phyloP scores from a whole-genome alignment of 345 rosid species.

The Capsella bursapastoris region DNA sequence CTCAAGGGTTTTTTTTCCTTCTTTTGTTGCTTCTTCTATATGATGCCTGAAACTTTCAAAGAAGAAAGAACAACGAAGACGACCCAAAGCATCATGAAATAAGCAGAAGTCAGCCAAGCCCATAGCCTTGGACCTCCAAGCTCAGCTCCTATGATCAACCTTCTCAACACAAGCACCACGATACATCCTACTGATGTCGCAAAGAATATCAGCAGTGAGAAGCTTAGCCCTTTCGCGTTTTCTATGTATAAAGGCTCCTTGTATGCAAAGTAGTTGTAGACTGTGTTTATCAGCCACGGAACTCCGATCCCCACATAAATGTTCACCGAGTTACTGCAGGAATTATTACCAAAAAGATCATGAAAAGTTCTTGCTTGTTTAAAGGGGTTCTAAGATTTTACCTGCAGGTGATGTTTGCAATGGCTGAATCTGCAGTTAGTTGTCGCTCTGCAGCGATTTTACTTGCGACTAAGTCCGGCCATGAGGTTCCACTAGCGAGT shows the following conservation, averaged over 20 bases:
- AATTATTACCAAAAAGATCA: conserved; percentile 3
- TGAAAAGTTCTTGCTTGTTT: conserved; percentile 3
- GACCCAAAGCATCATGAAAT: conserved; percentile 80
- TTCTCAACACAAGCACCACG: conserved; percentile 71
- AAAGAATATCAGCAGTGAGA: conserved; percentile 84
- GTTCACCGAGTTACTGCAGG: conserved; percentile 86
- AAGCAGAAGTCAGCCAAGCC: conserved; percentile 78
- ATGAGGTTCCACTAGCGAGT: conserved; percentile 90
- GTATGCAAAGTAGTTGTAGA: conserved; percentile 74
- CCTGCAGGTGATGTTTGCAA: conserved; percentile 99
- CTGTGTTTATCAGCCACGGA: conserved; percentile 92
- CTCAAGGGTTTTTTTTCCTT: conserved; percentile 6
- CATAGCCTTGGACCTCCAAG: conserved; percentile 87
- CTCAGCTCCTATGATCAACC: conserved; percentile 78
- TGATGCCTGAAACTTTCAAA: conserved; percentile 64
- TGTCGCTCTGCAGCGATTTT: conserved; percentile 97
- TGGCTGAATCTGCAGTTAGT: conserved; percentile 92
- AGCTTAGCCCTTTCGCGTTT: conserved; percentile 76
- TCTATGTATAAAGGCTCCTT: conserved; percentile 67
- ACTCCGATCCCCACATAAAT: conserved; percentile 90
- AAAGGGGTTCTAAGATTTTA: conserved; percentile 31
- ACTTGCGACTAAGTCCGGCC: conserved; percentile 98
- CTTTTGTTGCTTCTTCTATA: conserved; percentile 44
- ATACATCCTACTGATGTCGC: conserved; percentile 80
- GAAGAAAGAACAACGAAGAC: conserved; percentile 80